Conservation (phyloP, 2,329 filamentous ascomycete genomes). For the Neurospora crassa region DNA sequence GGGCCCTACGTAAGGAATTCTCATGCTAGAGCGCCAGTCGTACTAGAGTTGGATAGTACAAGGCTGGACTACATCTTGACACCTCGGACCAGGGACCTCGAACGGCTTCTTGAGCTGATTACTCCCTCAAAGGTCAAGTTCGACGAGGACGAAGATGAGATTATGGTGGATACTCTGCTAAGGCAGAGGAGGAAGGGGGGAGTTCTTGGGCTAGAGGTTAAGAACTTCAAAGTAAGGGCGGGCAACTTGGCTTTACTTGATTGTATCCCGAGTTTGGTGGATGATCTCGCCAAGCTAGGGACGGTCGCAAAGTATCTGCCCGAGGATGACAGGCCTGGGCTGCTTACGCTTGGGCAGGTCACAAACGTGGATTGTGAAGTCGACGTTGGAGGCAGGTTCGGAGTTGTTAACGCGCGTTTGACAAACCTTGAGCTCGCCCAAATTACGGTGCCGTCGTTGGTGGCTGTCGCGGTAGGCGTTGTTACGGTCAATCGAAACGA, state of each 20-base stretch:
- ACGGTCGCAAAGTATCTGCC: conserved; percentile 90
- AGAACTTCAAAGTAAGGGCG: conserved; percentile 52
- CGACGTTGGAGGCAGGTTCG: conserved; percentile 60
- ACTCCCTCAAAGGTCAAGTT: conserved; percentile 89
- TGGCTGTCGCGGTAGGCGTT: conserved; percentile 64
- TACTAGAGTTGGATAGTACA: conserved; percentile 54
- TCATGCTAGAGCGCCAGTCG: conserved; percentile 48
- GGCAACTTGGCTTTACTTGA: conserved; percentile 55
- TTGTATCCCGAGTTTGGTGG: conserved; percentile 59
- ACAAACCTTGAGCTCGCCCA: conserved; percentile 63
- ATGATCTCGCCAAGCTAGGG: conserved; percentile 73
- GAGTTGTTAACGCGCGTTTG: conserved; percentile 48
- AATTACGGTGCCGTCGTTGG: conserved; percentile 73
- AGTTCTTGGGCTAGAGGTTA: conserved; percentile 62
- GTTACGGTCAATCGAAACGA: conserved; percentile 55
- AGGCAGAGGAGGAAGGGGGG: conserved; percentile 80
- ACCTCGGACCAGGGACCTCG: conserved; percentile 72
- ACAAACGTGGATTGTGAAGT: conserved; percentile 52
- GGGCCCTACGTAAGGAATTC: conserved; percentile 55
- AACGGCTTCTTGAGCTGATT: conserved; percentile 73
- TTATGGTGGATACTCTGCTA: conserved; percentile 84
- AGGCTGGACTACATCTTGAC: conserved; percentile 61
- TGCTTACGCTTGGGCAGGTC: conserved; percentile 65
- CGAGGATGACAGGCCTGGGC: conserved; percentile 85
- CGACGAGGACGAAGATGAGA: conserved; percentile 77